These are phyloP conservation scores for Claviceps sp. DNA, from an alignment of 2,329 filamentous ascomycete genomes.

Conservation along the genomic window DNA sequence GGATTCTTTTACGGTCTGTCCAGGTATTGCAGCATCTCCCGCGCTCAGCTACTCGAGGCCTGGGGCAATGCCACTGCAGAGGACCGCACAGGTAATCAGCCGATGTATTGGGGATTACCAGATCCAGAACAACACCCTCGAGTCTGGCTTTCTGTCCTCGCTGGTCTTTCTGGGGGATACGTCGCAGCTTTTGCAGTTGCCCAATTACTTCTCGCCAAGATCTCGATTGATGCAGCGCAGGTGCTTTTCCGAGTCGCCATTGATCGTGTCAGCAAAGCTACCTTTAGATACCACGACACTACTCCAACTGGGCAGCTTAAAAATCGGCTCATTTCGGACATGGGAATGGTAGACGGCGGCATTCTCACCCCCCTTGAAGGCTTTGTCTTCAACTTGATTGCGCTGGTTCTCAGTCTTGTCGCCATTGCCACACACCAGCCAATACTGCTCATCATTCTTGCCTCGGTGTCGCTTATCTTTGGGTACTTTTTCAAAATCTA, in stretches of 20 bases:
- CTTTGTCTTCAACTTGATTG: slow-evolving; percentile 57
- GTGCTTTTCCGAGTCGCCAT: slow-evolving; percentile 63
- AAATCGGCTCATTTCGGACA: slow-evolving; percentile 84
- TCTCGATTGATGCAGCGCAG: slow-evolving; percentile 67
- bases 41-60: slow-evolving; percentile 72
- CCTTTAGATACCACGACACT: slow-evolving; percentile 82
- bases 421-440: slow-evolving; percentile 75
- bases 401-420: slow-evolving; percentile 57
- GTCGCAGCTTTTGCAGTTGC: slow-evolving; percentile 46
- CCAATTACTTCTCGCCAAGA: slow-evolving; percentile 57
- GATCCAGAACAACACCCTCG: slow-evolving; percentile 51
- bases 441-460: slow-evolving; percentile 58
- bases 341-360: slow-evolving; percentile 79
- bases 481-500: slow-evolving; percentile 63
- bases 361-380: slow-evolving; percentile 61
- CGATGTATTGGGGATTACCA: slow-evolving; percentile 31
- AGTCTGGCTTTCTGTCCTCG: slow-evolving; percentile 64
- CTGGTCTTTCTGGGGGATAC: slow-evolving; percentile 48
- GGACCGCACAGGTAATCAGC: not conserved
- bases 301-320: slow-evolving; percentile 82
- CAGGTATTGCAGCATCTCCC: slow-evolving; percentile 49
- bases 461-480: slow-evolving; percentile 54
- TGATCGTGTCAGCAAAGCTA: slow-evolving; percentile 60
- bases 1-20: slow-evolving; percentile 49
- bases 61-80: slow-evolving; percentile 54